Conservation (phyloP, 495 filamentous ascomycete genomes). For the Umbilicaria muhlenbergii region DNA sequence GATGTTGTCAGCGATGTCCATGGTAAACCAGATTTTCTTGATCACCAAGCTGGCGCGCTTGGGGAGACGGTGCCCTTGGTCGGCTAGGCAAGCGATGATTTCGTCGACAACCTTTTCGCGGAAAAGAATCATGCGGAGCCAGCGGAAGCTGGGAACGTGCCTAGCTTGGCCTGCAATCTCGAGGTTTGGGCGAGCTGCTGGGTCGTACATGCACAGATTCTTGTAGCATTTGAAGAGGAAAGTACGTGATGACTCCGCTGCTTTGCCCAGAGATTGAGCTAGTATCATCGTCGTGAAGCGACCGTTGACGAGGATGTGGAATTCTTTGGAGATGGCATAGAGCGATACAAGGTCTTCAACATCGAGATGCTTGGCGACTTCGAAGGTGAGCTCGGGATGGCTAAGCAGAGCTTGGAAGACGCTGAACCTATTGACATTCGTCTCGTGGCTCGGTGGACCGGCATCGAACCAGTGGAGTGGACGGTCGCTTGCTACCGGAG, state of each 20-base stretch:
- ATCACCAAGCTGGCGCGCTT: slow-evolving; percentile 23
- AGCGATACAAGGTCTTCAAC: slow-evolving; percentile 35
- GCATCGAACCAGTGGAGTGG: background rate
- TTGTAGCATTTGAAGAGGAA: slow-evolving; percentile 37
- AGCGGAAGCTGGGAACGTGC: slow-evolving; percentile 30
- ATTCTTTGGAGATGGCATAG: slow-evolving; percentile 39
- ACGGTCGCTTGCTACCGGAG: too few species aligned
- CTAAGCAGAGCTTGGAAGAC: slow-evolving; percentile 33
- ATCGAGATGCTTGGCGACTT: slow-evolving; percentile 32
- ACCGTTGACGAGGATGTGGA: slow-evolving; percentile 34
- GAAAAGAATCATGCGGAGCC: slow-evolving; percentile 35
- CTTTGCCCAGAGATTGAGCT: slow-evolving; percentile 22
- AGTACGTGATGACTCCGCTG: slow-evolving; percentile 27
- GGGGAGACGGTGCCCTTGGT: slow-evolving; percentile 36
- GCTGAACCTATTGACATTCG: slow-evolving; percentile 19
- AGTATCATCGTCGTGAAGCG: slow-evolving; percentile 26
- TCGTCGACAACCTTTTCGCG: slow-evolving; percentile 32
- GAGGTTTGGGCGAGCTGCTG: slow-evolving; percentile 15
- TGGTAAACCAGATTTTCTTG: slow-evolving; percentile 49
- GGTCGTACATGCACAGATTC: slow-evolving; percentile 33
- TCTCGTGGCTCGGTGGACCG: background rate
- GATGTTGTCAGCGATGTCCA: slow-evolving; percentile 39
- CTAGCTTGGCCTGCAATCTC: slow-evolving; percentile 11
- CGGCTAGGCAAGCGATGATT: slow-evolving; percentile 36
- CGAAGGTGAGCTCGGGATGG: slow-evolving; percentile 31